Evolutionary conservation across 257 asterid species (phyloP).

Genomic region (Ilex asprella): DNA sequence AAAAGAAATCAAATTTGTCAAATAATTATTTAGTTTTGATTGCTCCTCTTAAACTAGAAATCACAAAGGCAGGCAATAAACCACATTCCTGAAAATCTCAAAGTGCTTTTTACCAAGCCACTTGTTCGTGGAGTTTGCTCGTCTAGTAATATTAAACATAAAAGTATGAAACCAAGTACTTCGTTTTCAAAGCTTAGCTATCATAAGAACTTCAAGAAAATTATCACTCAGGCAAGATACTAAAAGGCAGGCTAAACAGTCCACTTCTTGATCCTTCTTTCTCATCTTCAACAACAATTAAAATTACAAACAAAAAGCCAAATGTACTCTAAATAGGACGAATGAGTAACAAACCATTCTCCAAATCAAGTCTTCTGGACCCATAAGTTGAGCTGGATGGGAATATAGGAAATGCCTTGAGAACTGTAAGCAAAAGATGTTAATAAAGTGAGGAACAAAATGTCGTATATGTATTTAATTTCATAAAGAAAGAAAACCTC

Average conservation of each 20-base stretch:
- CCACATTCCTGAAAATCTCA: background rate
- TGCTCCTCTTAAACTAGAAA: background rate
- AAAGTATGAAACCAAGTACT: too few species aligned
- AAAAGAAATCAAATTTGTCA: background rate
- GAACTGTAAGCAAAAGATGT: slow-evolving; percentile 42
- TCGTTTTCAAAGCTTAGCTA: background rate
- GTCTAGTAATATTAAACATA: too few species aligned
- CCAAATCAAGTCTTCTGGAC: slow-evolving; percentile 68
- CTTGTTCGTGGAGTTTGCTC: background rate
- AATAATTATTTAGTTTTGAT: too few species aligned
- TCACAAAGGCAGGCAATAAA: background rate
- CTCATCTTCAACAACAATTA: too few species aligned
- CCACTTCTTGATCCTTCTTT: background rate
- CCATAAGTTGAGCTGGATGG: slow-evolving; percentile 89
- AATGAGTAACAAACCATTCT: too few species aligned
- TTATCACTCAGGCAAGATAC: background rate
- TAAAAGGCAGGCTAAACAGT: slow-evolving; percentile 88
- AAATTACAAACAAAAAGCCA: too few species aligned
- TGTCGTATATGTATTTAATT: background rate
- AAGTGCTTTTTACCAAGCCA: background rate
- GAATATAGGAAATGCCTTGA: slow-evolving; percentile 81
- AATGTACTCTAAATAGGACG: too few species aligned
- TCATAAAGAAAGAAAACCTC: background rate
- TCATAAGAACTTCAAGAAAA: background rate
- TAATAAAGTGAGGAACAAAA: background rate